Conservation (phyloP, 2,329 filamentous ascomycete genomes). For the Neofusicoccum sp. region DNA sequence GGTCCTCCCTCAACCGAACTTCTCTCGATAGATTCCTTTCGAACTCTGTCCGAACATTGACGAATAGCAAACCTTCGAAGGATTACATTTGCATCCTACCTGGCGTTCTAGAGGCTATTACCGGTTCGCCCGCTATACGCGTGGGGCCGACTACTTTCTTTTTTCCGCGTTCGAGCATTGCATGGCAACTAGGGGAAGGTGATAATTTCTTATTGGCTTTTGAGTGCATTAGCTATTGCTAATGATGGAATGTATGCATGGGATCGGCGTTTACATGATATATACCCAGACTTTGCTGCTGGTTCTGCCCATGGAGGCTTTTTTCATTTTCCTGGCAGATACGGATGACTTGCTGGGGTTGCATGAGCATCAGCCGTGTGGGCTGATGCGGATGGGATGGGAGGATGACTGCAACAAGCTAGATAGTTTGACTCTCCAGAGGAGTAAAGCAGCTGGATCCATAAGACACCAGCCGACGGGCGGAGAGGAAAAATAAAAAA, state of each 20-base stretch:
- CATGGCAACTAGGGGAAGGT: conserved; percentile 3
- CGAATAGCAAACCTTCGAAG: background rate
- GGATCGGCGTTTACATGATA: conserved; percentile 12
- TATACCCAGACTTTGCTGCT: conserved; percentile 20
- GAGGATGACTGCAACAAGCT: background rate
- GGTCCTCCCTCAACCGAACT: conserved; percentile 40
- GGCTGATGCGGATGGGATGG: background rate
- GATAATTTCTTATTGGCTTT: background rate
- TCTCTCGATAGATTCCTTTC: conserved; percentile 23
- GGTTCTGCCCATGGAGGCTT: conserved; percentile 9
- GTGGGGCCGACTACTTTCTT: background rate
- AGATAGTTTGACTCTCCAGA: background rate
- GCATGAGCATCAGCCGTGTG: background rate
- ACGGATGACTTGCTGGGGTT: background rate
- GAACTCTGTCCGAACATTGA: background rate
- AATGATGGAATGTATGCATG: conserved; percentile 16
- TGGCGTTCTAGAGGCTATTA: conserved; percentile 16
- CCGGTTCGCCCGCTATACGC: background rate
- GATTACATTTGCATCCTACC: conserved; percentile 8
- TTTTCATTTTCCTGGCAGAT: background rate
- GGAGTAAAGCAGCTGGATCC: background rate
- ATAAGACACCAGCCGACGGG: background rate
- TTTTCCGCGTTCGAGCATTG: conserved; percentile 14
- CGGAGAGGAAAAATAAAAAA: background rate
- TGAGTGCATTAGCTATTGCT: background rate